These are phyloP conservation scores for Taphrina sp. DNA, from an alignment of 1,139 yeast species.

Conservation along the genomic window DNA sequence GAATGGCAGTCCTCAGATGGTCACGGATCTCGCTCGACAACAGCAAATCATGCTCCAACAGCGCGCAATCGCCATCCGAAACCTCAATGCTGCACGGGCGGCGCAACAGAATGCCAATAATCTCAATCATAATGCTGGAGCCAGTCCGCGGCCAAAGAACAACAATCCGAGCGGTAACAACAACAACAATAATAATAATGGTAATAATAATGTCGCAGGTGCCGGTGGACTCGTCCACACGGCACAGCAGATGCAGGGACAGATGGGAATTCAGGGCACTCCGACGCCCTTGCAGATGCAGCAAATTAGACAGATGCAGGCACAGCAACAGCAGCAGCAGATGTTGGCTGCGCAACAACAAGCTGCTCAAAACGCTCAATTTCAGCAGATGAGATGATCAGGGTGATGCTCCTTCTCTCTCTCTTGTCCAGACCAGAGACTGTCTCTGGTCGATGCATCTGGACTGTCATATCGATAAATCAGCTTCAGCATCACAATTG, in stretches of 20 bases:
- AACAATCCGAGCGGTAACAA: neutral
- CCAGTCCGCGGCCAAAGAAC: slow-evolving; percentile 5
- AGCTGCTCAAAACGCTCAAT: slow-evolving; percentile 10
- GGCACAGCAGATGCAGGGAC: slow-evolving; percentile 27
- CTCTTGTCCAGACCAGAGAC: too few species aligned
- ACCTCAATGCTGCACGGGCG: slow-evolving; percentile 20
- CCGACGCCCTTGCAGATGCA: slow-evolving; percentile 30
- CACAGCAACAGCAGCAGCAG: slow-evolving; percentile 31
- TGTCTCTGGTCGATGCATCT: too few species aligned
- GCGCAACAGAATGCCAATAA: slow-evolving; percentile 6
- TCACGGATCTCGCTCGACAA: slow-evolving; percentile 22
- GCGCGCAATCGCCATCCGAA: slow-evolving; percentile 29
- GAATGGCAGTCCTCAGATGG: neutral
- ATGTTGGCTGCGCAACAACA: slow-evolving; percentile 20
- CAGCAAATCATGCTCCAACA: slow-evolving; percentile 27
- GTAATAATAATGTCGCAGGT: too few species aligned
- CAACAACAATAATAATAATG: slow-evolving; percentile 1
- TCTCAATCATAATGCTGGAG: neutral
- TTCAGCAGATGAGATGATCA: slow-evolving; percentile 11
- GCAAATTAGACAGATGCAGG: slow-evolving; percentile 30
- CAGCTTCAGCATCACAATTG: too few species aligned
- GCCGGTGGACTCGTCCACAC: too few species aligned
- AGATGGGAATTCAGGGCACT: slow-evolving; percentile 22
- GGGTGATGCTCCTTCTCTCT: too few species aligned
- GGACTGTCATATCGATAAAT: too few species aligned